Percentiles rank a stretch among this genome's conserved stretches.
These are phyloP conservation scores for Serpula lacrymans DNA, from an alignment of 768 basidiomycete genomes.

Conservation along the genomic window DNA sequence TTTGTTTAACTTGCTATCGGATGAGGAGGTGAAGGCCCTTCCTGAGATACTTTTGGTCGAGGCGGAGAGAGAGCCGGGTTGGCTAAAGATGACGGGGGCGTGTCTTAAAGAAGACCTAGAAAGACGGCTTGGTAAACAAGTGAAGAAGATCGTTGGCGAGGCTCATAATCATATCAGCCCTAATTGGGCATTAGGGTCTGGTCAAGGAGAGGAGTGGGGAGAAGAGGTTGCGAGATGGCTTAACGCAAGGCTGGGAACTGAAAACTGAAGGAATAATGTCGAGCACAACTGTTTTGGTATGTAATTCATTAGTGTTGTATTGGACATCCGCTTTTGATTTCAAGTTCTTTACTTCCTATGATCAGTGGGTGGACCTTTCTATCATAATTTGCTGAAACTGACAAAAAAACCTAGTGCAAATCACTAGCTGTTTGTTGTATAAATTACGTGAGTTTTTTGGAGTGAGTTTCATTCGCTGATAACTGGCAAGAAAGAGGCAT, in stretches of 20 bases:
- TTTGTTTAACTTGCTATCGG: constrained; percentile 36
- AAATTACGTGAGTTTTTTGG: too few species aligned
- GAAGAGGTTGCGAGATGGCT: constrained; percentile 40
- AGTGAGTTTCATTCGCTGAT: too few species aligned
- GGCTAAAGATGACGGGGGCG: constrained; percentile 32
- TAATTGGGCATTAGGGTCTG: constrained; percentile 45
- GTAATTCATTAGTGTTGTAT: too few species aligned
- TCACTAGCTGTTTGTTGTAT: too few species aligned
- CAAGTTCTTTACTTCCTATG: too few species aligned
- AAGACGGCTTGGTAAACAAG: constrained; percentile 28
- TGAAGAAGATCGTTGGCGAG: constrained; percentile 35
- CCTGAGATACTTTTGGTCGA: constrained; percentile 48
- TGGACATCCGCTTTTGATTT: too few species aligned
- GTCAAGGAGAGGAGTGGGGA: constrained; percentile 63
- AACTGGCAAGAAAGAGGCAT: too few species aligned
- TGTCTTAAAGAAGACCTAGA: constrained; percentile 39
- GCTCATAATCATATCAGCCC: constrained; percentile 67
- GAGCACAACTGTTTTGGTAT: too few species aligned
- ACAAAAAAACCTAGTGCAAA: too few species aligned
- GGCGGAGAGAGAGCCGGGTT: constrained; percentile 52
- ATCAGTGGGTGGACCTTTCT: too few species aligned
- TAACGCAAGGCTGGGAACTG: constrained; percentile 17
- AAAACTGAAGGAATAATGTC: too few species aligned
- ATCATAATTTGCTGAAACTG: too few species aligned
- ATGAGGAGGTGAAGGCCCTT: constrained; percentile 32